Conservation (phyloP, 2,329 filamentous ascomycete species). For the Hypoxylon sp. region DNA sequence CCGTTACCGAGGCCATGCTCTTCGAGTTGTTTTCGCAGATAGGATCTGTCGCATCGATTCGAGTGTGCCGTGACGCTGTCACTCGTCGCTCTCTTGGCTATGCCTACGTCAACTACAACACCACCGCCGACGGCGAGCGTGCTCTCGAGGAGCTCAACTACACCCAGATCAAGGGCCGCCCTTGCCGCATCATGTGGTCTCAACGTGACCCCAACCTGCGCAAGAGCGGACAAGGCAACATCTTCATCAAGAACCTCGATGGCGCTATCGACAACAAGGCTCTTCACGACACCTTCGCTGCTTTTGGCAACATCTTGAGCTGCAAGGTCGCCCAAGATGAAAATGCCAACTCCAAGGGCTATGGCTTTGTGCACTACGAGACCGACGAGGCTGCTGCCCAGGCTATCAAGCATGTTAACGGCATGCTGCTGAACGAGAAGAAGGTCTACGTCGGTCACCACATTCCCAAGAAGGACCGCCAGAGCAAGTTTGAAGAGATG, state of each 20-base stretch:
- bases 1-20: conserved; percentile 99
- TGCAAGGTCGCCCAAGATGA: conserved; percentile 99
- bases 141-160: conserved; percentile 99
- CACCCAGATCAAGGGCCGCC: conserved; percentile 97
- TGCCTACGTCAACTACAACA: conserved; percentile 99
- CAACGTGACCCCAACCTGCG: conserved; percentile 98
- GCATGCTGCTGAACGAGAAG: conserved; percentile 99
- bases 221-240: conserved; percentile 99
- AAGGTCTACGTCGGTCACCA: conserved; percentile 99
- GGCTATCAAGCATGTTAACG: conserved; percentile 99
- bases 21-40: conserved; percentile 99
- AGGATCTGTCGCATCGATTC: conserved; percentile 97
- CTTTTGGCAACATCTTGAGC: conserved; percentile 98
- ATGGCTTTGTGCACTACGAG: conserved; percentile 99
- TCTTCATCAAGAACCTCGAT: conserved; percentile 99
- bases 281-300: conserved; percentile 98
- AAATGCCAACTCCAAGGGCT: conserved; percentile 95
- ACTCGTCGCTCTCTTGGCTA: conserved; percentile 98
- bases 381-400: conserved; percentile 95
- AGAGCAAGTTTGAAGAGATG: conserved; percentile 99
- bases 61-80: conserved; percentile 98
- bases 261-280: conserved; percentile 99
- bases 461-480: conserved; percentile 99
- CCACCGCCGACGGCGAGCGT: conserved; percentile 94
- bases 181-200: conserved; percentile 99